These are phyloP conservation scores for Paramecium primaurelia DNA, from an alignment of 73 alveolate genomes.

Conservation along the genomic window DNA sequence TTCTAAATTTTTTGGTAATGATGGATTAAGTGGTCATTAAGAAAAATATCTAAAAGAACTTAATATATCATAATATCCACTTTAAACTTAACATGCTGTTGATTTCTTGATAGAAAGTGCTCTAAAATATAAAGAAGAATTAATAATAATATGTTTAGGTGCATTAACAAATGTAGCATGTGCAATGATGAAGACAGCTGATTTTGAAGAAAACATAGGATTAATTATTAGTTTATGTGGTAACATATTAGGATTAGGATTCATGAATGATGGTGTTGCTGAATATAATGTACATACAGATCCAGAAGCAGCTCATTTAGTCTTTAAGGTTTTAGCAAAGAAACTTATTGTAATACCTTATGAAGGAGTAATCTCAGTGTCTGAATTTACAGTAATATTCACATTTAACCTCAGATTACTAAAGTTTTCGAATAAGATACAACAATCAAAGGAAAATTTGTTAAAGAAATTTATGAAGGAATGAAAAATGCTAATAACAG, in stretches of 20 bases:
- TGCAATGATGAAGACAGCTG: conserved; percentile 8
- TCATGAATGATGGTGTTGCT: conserved; percentile 28
- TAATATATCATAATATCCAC: neutral
- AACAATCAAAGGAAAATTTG: neutral
- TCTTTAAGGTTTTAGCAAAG: neutral
- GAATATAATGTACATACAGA: conserved; percentile 46
- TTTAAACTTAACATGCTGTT: neutral
- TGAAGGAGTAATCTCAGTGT: conserved; percentile 11
- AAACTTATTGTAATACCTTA: neutral
- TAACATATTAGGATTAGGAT: conserved; percentile 31
- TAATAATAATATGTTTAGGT: neutral
- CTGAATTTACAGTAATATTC: neutral
- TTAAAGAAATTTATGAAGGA: conserved; percentile 43
- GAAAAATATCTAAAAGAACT: neutral
- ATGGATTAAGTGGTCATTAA: conserved; percentile 34
- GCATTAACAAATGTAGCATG: conserved; percentile 34
- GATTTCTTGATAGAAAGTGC: conserved; percentile 41
- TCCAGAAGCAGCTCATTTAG: conserved; percentile 50
- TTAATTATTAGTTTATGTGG: neutral
- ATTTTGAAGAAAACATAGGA: conserved; percentile 11
- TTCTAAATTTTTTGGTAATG: conserved; percentile 3
- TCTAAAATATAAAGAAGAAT: conserved; percentile 1
- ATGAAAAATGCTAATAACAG: neutral
- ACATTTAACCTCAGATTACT: neutral
- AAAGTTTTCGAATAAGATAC: conserved; percentile 5